Conservation (phyloP, 345 rosid genomes). For the Eucalyptus coolabah region DNA sequence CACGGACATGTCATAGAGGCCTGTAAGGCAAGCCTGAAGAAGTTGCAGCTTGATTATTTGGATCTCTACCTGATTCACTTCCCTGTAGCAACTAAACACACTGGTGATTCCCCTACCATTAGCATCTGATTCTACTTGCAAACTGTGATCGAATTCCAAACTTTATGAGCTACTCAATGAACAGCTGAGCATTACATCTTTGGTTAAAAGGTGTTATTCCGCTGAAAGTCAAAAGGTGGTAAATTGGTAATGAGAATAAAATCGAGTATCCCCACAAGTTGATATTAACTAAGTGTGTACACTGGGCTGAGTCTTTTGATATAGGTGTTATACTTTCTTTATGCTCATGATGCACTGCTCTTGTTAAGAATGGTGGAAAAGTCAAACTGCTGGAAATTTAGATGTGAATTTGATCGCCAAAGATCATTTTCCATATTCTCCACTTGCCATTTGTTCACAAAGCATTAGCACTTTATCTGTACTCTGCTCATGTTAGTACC, state of each 20-base stretch:
- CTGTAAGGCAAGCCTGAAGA: slow-evolving; percentile 77
- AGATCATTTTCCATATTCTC: background rate
- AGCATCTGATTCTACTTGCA: background rate
- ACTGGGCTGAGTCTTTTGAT: background rate
- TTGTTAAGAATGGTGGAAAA: background rate
- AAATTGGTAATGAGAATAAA: background rate
- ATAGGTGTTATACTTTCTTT: background rate
- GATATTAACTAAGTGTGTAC: background rate
- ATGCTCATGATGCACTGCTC: background rate
- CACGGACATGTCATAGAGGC: slow-evolving; percentile 88
- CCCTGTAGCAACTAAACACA: slow-evolving; percentile 74
- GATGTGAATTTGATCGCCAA: background rate
- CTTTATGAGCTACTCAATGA: background rate
- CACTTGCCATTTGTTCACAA: background rate
- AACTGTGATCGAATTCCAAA: background rate
- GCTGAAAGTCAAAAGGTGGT: background rate
- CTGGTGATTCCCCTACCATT: slow-evolving; percentile 22
- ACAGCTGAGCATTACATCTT: background rate
- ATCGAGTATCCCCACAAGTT: background rate
- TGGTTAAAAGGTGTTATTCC: background rate
- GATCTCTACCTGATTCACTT: slow-evolving; percentile 88
- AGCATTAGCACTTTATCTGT: background rate
- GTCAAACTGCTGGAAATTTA: background rate
- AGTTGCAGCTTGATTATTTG: slow-evolving; percentile 79
- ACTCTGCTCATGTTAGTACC: background rate